Conservation (phyloP, 2,329 filamentous ascomycete genomes). For the Aureobasidium sp. region DNA sequence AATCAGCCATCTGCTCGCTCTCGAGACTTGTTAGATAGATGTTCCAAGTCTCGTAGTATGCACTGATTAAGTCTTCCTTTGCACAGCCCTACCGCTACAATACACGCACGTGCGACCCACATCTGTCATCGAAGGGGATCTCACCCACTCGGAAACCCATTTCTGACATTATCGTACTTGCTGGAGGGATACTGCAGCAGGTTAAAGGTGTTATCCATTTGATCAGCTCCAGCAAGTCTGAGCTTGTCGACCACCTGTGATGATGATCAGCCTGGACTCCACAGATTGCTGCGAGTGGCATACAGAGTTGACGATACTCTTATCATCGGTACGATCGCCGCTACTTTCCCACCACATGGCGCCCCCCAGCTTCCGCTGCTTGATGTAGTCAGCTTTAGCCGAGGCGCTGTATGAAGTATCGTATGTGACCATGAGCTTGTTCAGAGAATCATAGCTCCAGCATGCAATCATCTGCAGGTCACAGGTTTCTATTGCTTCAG, state of each 20-base stretch:
- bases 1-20: too few species aligned
- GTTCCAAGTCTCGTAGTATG: too few species aligned
- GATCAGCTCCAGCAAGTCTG: background rate
- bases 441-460: slow-evolving; percentile 64
- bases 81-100: background rate
- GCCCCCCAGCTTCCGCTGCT: slow-evolving; percentile 62
- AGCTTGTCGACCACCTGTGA: background rate
- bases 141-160: background rate
- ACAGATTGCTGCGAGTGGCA: too few species aligned
- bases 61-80: too few species aligned
- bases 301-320: slow-evolving; percentile 54
- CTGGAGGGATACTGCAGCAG: background rate
- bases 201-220: background rate
- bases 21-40: too few species aligned
- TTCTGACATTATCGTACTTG: background rate
- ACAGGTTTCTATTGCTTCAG: slow-evolving; percentile 44
- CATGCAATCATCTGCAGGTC: slow-evolving; percentile 62
- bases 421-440: slow-evolving; percentile 68
- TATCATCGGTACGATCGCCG: slow-evolving; percentile 58
- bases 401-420: slow-evolving; percentile 59
- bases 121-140: background rate
- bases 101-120: background rate
- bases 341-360: slow-evolving; percentile 96
- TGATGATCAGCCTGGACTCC: background rate
- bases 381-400: slow-evolving; percentile 66